Conservation (phyloP, 2,329 filamentous ascomycete species). For the Chaetomiaceae sp. region DNA sequence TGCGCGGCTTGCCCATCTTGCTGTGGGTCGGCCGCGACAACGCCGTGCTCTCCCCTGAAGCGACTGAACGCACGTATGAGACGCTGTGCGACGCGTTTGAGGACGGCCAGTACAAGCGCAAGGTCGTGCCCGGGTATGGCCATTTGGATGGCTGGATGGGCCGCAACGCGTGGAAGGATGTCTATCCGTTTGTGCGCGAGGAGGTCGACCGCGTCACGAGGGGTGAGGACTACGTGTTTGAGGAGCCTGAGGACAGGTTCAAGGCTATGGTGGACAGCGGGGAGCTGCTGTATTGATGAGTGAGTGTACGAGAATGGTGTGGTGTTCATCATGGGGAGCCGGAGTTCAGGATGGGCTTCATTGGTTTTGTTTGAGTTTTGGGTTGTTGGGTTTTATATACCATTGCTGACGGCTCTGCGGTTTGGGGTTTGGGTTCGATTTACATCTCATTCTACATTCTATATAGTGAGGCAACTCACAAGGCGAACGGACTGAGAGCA, state of each 20-base stretch:
- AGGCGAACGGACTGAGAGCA: not conserved
- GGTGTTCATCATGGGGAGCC: not conserved
- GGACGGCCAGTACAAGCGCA: conserved; percentile 41
- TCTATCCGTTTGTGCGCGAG: conserved; percentile 50
- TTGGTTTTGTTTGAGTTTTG: not conserved
- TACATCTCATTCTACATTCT: not conserved
- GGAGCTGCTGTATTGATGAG: conserved; percentile 33
- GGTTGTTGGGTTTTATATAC: not conserved
- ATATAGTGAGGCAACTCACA: not conserved
- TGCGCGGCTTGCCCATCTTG: conserved; percentile 49
- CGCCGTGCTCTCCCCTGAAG: conserved; percentile 47
- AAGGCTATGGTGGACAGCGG: conserved; percentile 36
- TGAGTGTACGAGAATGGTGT: not conserved
- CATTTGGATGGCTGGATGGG: conserved; percentile 60
- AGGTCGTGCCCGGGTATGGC: conserved; percentile 51
- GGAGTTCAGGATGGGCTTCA: not conserved
- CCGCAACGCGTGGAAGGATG: conserved; percentile 50
- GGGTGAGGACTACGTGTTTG: conserved; percentile 37
- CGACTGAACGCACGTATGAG: conserved; percentile 49
- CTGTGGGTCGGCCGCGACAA: conserved; percentile 52
- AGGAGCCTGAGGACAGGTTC: conserved; percentile 39
- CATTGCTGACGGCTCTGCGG: not conserved
- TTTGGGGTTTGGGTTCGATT: not conserved
- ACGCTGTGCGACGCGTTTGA: conserved; percentile 45
- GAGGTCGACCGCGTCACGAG: conserved; percentile 49